phyloP scores from a whole-genome alignment of 352 stramenopile species.

The Phytophthora hibernalis region DNA sequence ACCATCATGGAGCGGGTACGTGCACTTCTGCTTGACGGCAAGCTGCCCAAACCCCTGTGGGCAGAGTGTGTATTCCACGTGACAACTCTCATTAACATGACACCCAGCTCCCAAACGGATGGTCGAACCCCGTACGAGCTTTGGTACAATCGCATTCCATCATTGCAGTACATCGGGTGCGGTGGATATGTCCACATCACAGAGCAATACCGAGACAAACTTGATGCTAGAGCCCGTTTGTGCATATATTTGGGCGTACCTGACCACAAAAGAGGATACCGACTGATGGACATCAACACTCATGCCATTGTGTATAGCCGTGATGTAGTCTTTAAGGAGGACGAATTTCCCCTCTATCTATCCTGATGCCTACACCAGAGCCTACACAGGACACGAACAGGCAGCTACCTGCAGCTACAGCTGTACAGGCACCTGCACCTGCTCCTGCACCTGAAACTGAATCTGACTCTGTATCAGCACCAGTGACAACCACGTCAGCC shows the following conservation, averaged over 20 bases:
- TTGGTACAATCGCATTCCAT: conserved; percentile 5
- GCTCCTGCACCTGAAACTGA: too few species aligned
- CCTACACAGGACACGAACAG: neutral
- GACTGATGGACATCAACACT: conserved; percentile 8
- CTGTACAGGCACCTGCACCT: neutral
- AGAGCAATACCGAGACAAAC: conserved; percentile 9
- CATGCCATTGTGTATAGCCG: conserved; percentile 11
- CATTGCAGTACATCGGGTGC: conserved; percentile 8
- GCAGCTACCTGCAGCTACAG: neutral
- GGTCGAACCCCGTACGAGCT: conserved; percentile 4
- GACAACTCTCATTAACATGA: conserved; percentile 21
- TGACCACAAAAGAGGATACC: conserved; percentile 6
- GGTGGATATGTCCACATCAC: conserved; percentile 6
- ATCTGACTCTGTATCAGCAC: too few species aligned
- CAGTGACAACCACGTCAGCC: too few species aligned
- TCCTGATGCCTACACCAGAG: neutral
- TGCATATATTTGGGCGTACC: conserved; percentile 8
- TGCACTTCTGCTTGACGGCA: conserved; percentile 8
- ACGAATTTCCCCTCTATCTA: neutral
- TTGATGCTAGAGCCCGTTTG: conserved; percentile 7
- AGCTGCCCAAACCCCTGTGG: too few species aligned
- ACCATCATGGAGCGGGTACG: neutral
- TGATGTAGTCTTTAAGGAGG: conserved; percentile 18
- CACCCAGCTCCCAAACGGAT: conserved; percentile 2
- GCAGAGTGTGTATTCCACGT: conserved; percentile 5